Evolutionary conservation across 1,284 basidiomycete genomes (phyloP), one percentile per base, ranked within the genome.

Genomic region (Sporisorium sorghi): DNA sequence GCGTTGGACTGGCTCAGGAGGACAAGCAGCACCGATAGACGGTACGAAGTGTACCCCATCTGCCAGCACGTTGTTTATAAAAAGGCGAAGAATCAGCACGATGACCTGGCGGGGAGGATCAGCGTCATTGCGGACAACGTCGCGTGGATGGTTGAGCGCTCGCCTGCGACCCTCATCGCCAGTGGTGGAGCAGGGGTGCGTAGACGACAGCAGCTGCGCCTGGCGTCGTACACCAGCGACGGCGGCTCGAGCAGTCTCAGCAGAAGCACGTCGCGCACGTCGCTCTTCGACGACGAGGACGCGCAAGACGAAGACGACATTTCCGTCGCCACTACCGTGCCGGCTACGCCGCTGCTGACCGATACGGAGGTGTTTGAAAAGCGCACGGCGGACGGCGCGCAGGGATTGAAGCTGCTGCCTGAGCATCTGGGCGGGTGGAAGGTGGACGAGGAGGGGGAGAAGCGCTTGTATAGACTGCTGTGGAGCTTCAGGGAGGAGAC

Each of bases 61-160:
- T 82, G 81, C 58, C 81, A 83, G 54, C 81, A 82, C 43, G 80
- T 83, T 24, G 78, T 83, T 47, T 83, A 83, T 67, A 76, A 79
- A 37, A 82, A 83, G 63, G 79, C 77, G 33, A 82, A 82, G 67
- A 70, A 65, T n/a, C 79, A 83, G 64, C 74, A 73, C 48, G 81
- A 83, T 52, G 81, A 83, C 68, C 52, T 72, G 6, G 81, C 80
- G 1, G 81, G 81, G 0, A 57, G 81, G 11, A 73, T 83, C 32
- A 76, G 63, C 24, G 81, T 82, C 23, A 71, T 83, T 23, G 76
- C 79, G 15, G 80, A 83, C 61, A 83, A 83, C 49, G 68, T 83
- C 19, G 79, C 58, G 23, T 83, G 81, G 81, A 83, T 83, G 81
- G 67, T 68, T 15, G 70, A 69, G 43, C 67, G 80, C 3, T 54